Conservation (phyloP, 495 filamentous ascomycete genomes). For the Pyronema domesticum region DNA sequence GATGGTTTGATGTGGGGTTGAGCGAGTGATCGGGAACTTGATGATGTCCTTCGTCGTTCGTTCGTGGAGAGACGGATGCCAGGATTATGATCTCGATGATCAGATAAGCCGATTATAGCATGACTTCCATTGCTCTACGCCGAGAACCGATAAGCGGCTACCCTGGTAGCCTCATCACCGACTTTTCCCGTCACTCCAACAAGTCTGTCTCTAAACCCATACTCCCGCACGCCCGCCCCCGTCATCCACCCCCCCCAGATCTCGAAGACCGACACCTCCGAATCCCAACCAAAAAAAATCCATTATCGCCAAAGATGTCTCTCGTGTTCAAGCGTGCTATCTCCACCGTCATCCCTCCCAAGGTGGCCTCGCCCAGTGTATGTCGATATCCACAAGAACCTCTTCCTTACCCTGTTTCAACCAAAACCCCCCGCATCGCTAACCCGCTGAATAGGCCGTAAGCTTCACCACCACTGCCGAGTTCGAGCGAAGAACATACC, state of each 20-base stretch:
- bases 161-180: constrained; percentile 4
- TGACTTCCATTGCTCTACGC: too few relatives aligned
- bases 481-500: neutral
- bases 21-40: too few relatives aligned
- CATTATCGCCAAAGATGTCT: constrained; percentile 56
- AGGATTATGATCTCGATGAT: too few relatives aligned
- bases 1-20: too few relatives aligned
- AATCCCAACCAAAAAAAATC: neutral
- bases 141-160: neutral
- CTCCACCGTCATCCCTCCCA: constrained; percentile 95
- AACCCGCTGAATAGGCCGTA: neutral
- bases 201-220: constrained; percentile 18
- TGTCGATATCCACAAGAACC: constrained; percentile 26
- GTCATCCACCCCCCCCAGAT: constrained; percentile 14
- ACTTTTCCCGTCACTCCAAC: constrained; percentile 37
- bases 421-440: neutral
- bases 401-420: neutral
- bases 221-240: constrained; percentile 12
- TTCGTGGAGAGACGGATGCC: too few relatives aligned
- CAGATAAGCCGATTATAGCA: too few relatives aligned
- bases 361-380: constrained; percentile 94
- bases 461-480: neutral
- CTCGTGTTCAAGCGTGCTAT: constrained; percentile 73
- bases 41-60: too few relatives aligned
- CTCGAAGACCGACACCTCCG: constrained; percentile 11